phyloP scores from a whole-genome alignment of 768 basidiomycete genomes.

The Leccinellum albellum region DNA sequence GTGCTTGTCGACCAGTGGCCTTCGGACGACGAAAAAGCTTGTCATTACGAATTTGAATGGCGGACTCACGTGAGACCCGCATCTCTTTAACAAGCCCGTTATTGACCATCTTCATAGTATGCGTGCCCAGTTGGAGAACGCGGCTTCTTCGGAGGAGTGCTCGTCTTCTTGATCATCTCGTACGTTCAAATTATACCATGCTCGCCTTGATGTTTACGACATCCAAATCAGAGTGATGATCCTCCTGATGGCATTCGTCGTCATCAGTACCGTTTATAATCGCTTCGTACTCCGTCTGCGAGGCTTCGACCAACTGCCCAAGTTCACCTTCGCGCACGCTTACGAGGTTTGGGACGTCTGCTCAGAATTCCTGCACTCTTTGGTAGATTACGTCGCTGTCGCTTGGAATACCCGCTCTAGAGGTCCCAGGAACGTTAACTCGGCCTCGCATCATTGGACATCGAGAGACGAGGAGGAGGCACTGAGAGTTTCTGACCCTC shows the following conservation, averaged over 20 bases:
- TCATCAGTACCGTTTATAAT: constrained; percentile 72
- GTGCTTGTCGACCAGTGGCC: constrained; percentile 63
- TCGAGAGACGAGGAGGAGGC: constrained; percentile 32
- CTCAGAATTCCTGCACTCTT: constrained; percentile 15
- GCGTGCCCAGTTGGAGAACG: constrained; percentile 70
- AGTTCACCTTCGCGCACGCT: constrained; percentile 38
- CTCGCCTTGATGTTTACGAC: neutral
- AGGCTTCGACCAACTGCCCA: constrained; percentile 72
- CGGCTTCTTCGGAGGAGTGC: constrained; percentile 46
- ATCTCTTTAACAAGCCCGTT: neutral
- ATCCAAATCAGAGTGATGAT: constrained; percentile 44
- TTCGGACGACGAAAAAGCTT: constrained; percentile 57
- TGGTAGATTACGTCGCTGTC: constrained; percentile 8
- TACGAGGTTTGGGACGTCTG: constrained; percentile 22
- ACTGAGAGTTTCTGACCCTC: constrained; percentile 21
- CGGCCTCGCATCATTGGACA: constrained; percentile 30
- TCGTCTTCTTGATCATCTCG: constrained; percentile 57
- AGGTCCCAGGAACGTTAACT: constrained; percentile 13
- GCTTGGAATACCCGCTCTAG: constrained; percentile 18
- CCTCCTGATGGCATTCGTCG: constrained; percentile 59
- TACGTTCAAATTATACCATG: constrained; percentile 34
- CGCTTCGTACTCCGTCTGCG: constrained; percentile 68
- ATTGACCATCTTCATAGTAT: constrained; percentile 36
- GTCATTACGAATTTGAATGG: constrained; percentile 84
- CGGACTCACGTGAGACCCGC: constrained; percentile 58